Evolutionary conservation across 2,329 filamentous ascomycete species (phyloP).

Genomic region (Lizonia empirigonia): DNA sequence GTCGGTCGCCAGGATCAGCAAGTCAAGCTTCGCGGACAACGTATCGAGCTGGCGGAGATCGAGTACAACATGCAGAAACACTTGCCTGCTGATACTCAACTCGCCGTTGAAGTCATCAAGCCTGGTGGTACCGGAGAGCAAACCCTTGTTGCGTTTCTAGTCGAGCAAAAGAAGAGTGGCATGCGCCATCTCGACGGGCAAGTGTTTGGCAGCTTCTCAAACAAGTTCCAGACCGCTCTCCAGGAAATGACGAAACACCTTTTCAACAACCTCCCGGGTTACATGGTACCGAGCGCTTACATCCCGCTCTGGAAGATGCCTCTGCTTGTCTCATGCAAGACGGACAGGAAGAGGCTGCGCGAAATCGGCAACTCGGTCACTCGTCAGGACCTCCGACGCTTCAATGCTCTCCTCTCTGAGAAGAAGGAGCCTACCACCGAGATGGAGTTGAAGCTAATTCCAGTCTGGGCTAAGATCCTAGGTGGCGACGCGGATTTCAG

Average conservation of each 20-base stretch:
- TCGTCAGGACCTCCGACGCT: constrained; percentile 40
- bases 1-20: constrained; percentile 47
- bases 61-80: constrained; percentile 51
- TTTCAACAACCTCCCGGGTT: constrained; percentile 36
- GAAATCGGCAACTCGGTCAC: constrained; percentile 42
- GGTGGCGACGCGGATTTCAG: constrained; percentile 42
- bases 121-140: constrained; percentile 39
- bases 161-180: constrained; percentile 38
- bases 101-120: constrained; percentile 59
- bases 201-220: constrained; percentile 40
- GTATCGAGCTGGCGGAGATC: constrained; percentile 48
- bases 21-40: constrained; percentile 51
- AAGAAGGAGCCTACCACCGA: constrained; percentile 53
- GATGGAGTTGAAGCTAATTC: constrained; percentile 37
- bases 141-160: constrained; percentile 44
- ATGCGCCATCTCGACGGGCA: constrained; percentile 41
- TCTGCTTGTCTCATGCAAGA: constrained; percentile 44
- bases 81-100: constrained; percentile 43
- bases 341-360: constrained; percentile 43
- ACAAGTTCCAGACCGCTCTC: constrained; percentile 36
- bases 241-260: constrained; percentile 40
- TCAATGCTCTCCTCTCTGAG: constrained; percentile 37
- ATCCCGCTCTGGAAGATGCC: constrained; percentile 47
- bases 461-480: constrained; percentile 42
- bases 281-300: constrained; percentile 47